Evolutionary conservation across 2,329 filamentous ascomycete genomes (phyloP).

Genomic region (Xylariaceae sp.): DNA sequence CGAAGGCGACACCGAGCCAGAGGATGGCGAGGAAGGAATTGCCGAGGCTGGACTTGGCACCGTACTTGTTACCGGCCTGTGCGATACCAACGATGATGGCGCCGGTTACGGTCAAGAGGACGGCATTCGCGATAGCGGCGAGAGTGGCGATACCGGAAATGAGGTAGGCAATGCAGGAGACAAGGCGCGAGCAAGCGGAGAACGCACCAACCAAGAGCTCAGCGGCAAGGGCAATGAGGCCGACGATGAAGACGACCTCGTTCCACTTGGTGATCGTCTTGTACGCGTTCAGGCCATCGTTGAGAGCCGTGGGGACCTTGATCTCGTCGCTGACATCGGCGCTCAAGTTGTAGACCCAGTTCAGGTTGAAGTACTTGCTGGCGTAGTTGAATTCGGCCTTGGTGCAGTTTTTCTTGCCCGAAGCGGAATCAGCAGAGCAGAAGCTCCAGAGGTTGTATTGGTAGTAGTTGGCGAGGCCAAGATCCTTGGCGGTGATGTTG

Average conservation of each 20-base stretch:
- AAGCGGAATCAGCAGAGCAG: conserved; percentile 60
- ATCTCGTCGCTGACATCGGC: conserved; percentile 50
- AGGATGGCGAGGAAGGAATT: conserved; percentile 64
- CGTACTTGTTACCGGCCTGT: conserved; percentile 65
- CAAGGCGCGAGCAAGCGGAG: conserved; percentile 75
- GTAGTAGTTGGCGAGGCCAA: conserved; percentile 72
- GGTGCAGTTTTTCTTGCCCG: conserved; percentile 61
- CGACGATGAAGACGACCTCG: conserved; percentile 73
- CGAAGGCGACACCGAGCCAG: conserved; percentile 79
- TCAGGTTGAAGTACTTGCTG: conserved; percentile 62
- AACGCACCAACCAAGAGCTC: conserved; percentile 78
- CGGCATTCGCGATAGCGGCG: conserved; percentile 58
- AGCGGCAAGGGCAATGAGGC: conserved; percentile 63
- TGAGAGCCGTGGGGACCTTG: conserved; percentile 63
- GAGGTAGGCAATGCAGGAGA: conserved; percentile 79
- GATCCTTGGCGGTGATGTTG: conserved; percentile 54
- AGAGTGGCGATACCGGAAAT: conserved; percentile 60
- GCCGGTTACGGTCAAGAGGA: conserved; percentile 72
- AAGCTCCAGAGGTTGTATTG: conserved; percentile 82
- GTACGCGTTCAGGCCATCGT: conserved; percentile 68
- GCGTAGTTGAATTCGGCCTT: conserved; percentile 73
- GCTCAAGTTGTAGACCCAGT: conserved; percentile 35
- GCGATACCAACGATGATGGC: conserved; percentile 65
- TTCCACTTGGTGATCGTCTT: conserved; percentile 74
- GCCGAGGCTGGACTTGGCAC: conserved; percentile 65